Evolutionary conservation across 176 grass and related monocot genomes (phyloP), one percentile per base, ranked within the genome.

Genomic region (Carex pumila): DNA sequence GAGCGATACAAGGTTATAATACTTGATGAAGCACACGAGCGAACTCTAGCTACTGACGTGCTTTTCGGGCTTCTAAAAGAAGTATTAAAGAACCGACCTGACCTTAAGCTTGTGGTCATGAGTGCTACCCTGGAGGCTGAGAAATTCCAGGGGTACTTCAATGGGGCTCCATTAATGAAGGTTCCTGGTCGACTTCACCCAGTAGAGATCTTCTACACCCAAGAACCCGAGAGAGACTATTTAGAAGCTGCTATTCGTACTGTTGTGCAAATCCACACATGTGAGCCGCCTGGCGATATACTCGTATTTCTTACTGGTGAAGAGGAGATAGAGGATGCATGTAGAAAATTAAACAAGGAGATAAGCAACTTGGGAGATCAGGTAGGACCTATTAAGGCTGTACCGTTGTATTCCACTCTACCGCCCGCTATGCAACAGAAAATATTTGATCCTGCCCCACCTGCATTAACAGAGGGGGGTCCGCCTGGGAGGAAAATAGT

Each of bases 281-380:
- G 88, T 65, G 93, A 99, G 81, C 84, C 91, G 29, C 54, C 77
- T 57, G 97, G 93, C 63, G 97, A 99, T 88, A 99, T 99, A 64
- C 93, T 99, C 55, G 97, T 99, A 47, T 99, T 99, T 76, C 93
- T 99, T 56, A 99, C 93, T 1, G 93, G 97, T n/a, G 97, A 99
- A 84, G 97, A 99, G 78, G 97, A 99, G 88, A 99, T 99, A 79
- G 97, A 99, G 85, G 97, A 99, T 81, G 97, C 97, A n/a, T 96
- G 93, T 65, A 87, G 85, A 74, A 99, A 99, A 90, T 89, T 99
- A 53, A 94, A 89, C 9, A 99, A 99, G 85, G 97, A 99, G 83
- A 25, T 92, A 19, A 94, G 92, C 88, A 99, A 94, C 77, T 84
- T 94, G 90, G 97, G 97, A 61, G 97, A 95, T 79, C 97, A 96